phyloP scores from a whole-genome alignment of 345 rosid genomes.

The Citrus cavaleriei region DNA sequence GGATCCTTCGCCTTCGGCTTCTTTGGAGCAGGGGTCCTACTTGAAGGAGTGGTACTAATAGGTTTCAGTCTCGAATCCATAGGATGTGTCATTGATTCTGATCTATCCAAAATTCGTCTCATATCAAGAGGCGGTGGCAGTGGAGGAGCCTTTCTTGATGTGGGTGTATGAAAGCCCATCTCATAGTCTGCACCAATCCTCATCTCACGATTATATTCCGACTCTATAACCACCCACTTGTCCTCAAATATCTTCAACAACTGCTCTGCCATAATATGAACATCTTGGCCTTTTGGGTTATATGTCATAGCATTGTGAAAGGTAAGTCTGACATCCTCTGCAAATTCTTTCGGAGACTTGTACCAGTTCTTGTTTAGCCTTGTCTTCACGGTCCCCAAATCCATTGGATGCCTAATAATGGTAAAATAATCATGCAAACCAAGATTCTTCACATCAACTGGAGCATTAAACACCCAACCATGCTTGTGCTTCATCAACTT shows the following conservation, averaged over 20 bases:
- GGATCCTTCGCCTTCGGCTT: slow-evolving; percentile 98
- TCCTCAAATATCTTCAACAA: slow-evolving; percentile 77
- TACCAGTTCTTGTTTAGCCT: slow-evolving; percentile 71
- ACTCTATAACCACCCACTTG: slow-evolving; percentile 76
- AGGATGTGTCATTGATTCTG: slow-evolving; percentile 60
- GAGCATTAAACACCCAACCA: slow-evolving; percentile 95
- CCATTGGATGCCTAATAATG: slow-evolving; percentile 91
- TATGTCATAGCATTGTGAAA: slow-evolving; percentile 92
- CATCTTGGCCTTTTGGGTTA: slow-evolving; percentile 98
- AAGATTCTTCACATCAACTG: slow-evolving; percentile 79
- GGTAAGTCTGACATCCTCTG: slow-evolving; percentile 98
- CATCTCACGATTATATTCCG: slow-evolving; percentile 70
- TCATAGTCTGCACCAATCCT: slow-evolving; percentile 55
- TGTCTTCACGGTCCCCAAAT: slow-evolving; percentile 84
- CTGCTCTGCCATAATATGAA: slow-evolving; percentile 78
- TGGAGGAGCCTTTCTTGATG: slow-evolving; percentile 57
- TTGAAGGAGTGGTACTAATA: slow-evolving; percentile 64
- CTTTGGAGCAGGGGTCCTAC: slow-evolving; percentile 79
- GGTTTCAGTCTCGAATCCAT: slow-evolving; percentile 48
- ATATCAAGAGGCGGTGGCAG: slow-evolving; percentile 64
- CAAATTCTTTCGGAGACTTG: slow-evolving; percentile 89
- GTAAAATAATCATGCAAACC: slow-evolving; percentile 83
- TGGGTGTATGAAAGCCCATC: slow-evolving; percentile 49
- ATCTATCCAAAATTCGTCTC: slow-evolving; percentile 75
- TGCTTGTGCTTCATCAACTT: slow-evolving; percentile 91